Evolutionary conservation across 352 stramenopile genomes (phyloP).

Genomic region (Phytophthora hybrid): DNA sequence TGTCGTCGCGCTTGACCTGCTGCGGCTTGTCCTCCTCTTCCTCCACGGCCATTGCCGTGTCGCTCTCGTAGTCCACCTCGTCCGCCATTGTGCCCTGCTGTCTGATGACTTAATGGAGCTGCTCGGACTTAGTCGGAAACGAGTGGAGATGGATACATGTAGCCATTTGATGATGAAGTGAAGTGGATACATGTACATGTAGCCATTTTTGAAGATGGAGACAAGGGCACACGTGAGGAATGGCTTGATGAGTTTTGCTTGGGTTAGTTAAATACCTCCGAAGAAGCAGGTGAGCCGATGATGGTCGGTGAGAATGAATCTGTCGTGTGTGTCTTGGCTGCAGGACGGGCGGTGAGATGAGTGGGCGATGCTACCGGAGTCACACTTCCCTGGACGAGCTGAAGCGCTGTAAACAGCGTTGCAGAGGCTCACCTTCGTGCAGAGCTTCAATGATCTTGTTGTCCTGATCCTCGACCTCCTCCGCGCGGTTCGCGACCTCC

Average conservation of each 20-base stretch:
- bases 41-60: slow-evolving; percentile 85
- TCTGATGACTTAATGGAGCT: not conserved
- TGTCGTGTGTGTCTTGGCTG: not conserved
- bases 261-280: slow-evolving; percentile 34
- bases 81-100: slow-evolving; percentile 62
- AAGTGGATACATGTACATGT: not conserved
- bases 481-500: slow-evolving; percentile 74
- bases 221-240: not conserved
- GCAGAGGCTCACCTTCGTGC: slow-evolving; percentile 79
- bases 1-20: slow-evolving; percentile 18
- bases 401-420: slow-evolving; percentile 83
- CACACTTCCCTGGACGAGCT: slow-evolving; percentile 46
- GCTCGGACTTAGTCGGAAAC: slow-evolving; percentile 6
- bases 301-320: not conserved
- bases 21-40: slow-evolving; percentile 66
- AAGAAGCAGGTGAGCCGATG: slow-evolving; percentile 15
- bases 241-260: not conserved
- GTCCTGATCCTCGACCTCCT: slow-evolving; percentile 85
- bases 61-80: slow-evolving; percentile 89
- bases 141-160: slow-evolving; percentile 18
- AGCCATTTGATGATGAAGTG: not conserved
- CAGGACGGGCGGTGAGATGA: slow-evolving; percentile 2
- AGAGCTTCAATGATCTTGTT: slow-evolving; percentile 81
- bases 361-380: not conserved
- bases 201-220: too few species aligned